Evolutionary conservation across 2,329 filamentous ascomycete genomes (phyloP).

Genomic region (Exutisphaerella laricina): DNA sequence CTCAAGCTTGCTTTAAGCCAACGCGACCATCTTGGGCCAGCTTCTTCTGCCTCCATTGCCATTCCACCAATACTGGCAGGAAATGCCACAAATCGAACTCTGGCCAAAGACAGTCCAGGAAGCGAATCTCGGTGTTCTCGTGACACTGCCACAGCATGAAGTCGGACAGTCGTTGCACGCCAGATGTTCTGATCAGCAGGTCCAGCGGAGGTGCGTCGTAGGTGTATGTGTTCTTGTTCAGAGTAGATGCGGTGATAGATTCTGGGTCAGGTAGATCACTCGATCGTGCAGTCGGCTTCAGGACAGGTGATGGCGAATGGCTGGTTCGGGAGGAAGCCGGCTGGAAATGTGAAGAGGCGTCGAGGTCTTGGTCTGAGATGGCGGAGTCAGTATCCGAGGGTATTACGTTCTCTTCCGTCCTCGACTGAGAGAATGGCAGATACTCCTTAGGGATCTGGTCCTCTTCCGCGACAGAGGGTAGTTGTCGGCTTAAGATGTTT

Average conservation of each 20-base stretch:
- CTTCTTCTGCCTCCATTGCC: constrained; percentile 60
- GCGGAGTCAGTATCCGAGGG: constrained; percentile 21
- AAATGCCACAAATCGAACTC: constrained; percentile 94
- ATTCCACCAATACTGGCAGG: constrained; percentile 85
- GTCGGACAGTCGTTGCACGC: constrained; percentile 86
- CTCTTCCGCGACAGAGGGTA: constrained; percentile 38
- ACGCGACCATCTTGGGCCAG: constrained; percentile 25
- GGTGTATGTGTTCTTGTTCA: constrained; percentile 85
- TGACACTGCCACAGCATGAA: constrained; percentile 99
- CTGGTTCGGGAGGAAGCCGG: constrained; percentile 36
- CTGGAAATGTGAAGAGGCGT: constrained; percentile 31
- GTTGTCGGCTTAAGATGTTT: constrained; percentile 59
- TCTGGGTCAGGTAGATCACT: constrained; percentile 64
- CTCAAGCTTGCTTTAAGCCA: constrained; percentile 13
- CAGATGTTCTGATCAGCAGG: constrained; percentile 84
- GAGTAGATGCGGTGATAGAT: constrained; percentile 73
- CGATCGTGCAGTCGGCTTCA: constrained; percentile 29
- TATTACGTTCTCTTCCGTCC: constrained; percentile 9
- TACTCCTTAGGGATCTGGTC: constrained; percentile 6
- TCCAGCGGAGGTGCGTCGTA: constrained; percentile 80
- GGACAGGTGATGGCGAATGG: constrained; percentile 36
- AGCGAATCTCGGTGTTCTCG: constrained; percentile 85
- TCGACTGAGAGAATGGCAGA: constrained; percentile 1
- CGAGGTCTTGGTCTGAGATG: constrained; percentile 26
- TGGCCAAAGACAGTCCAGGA: constrained; percentile 88